Evolutionary conservation across 345 rosid genomes (phyloP).

Genomic region (Erucastrum elatum): DNA sequence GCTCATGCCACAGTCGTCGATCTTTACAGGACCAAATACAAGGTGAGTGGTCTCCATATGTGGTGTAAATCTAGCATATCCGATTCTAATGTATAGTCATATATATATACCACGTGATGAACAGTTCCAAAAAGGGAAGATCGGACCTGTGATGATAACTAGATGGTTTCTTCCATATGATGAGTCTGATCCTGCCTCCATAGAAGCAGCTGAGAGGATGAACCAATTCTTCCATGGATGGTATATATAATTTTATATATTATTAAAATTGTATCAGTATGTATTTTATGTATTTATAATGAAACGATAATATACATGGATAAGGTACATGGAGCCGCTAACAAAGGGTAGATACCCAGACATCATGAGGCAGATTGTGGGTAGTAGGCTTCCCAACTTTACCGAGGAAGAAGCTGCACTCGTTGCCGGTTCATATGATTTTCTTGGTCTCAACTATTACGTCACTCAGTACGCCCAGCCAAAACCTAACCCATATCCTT

Average conservation of each 20-base stretch:
- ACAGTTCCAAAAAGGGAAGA: background rate
- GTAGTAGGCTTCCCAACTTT: background rate
- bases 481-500: background rate
- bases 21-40: background rate
- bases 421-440: background rate
- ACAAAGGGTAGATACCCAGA: background rate
- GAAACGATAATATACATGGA: background rate
- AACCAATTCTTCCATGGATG: background rate
- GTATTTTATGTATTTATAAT: background rate
- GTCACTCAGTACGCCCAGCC: background rate
- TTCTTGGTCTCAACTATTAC: background rate
- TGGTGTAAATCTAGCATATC: background rate
- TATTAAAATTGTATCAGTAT: background rate
- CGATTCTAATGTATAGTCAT: background rate
- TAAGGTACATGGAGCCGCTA: conserved; percentile 1
- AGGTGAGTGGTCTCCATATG: background rate
- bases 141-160: background rate
- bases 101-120: background rate
- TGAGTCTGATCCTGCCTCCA: background rate
- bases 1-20: background rate
- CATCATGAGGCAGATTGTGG: background rate
- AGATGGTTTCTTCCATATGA: conserved; percentile 1
- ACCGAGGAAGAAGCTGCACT: background rate
- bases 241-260: background rate
- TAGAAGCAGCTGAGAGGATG: background rate